Conservation (phyloP, 2,329 filamentous ascomycete species). For the Fusarium chuoi region DNA sequence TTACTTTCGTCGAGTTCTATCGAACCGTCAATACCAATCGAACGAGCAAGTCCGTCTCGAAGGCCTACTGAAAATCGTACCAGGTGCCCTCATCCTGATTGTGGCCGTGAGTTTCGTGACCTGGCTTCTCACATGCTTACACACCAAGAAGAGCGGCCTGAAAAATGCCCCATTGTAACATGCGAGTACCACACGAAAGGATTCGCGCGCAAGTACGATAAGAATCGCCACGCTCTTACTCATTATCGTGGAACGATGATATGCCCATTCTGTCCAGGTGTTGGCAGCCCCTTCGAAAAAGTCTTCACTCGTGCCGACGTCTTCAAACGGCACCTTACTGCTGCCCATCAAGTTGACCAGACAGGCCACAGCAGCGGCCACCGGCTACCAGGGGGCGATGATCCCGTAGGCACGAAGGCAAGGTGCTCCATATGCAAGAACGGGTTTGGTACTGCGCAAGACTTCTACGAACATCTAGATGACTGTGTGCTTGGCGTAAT, state of each 20-base stretch:
- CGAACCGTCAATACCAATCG: conserved; percentile 41
- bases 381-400: conserved; percentile 42
- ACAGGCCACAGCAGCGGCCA: conserved; percentile 86
- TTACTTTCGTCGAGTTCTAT: conserved; percentile 32
- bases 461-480: conserved; percentile 96
- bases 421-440: conserved; percentile 91
- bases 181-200: conserved; percentile 96
- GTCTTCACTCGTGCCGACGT: conserved; percentile 97
- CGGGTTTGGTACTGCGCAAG: conserved; percentile 84
- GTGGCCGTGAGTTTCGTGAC: conserved; percentile 70
- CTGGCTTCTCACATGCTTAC: conserved; percentile 93
- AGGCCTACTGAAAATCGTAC: conserved; percentile 55
- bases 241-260: conserved; percentile 99
- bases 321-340: conserved; percentile 94
- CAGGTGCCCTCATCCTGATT: conserved; percentile 67
- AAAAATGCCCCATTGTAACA: conserved; percentile 93
- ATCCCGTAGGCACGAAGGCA: conserved; percentile 66
- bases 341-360: conserved; percentile 94
- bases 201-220: conserved; percentile 97
- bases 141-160: conserved; percentile 90
- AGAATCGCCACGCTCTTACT: conserved; percentile 94
- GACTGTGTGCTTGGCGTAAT: conserved; percentile 70
- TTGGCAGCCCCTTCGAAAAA: conserved; percentile 88
- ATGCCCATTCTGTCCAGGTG: conserved; percentile 93
- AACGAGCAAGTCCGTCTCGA: conserved; percentile 45